Conservation (phyloP, 2,329 filamentous ascomycete genomes). For the Fusarium sublunatum region DNA sequence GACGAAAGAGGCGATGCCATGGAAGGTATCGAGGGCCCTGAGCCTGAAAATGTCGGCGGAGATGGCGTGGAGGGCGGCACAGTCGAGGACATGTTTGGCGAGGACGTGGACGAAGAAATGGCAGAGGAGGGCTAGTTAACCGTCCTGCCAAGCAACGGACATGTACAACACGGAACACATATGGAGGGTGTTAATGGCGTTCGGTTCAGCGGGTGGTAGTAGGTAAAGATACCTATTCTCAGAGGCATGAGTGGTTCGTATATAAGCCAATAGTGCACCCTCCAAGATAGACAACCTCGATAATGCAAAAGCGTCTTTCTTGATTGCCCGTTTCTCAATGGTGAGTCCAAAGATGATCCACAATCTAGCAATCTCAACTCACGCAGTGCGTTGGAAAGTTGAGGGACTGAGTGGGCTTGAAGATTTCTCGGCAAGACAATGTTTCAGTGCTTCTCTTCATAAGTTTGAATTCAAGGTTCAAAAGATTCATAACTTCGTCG, state of each 20-base stretch:
- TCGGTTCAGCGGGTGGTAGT: constrained; percentile 9
- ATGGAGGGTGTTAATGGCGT: constrained; percentile 38
- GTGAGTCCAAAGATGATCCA: neutral
- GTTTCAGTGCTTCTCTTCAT: no score
- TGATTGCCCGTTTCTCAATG: neutral
- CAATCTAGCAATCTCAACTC: neutral
- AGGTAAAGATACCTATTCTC: constrained; percentile 15
- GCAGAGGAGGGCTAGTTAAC: constrained; percentile 54
- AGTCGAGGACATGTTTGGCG: constrained; percentile 66
- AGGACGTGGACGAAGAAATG: constrained; percentile 68
- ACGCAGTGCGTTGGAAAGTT: no score
- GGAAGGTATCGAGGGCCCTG: constrained; percentile 59
- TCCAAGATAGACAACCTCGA: neutral
- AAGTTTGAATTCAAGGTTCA: no score
- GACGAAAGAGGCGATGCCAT: constrained; percentile 61
- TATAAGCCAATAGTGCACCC: neutral
- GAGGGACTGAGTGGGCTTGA: no score
- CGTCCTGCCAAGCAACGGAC: constrained; percentile 11
- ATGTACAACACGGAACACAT: constrained; percentile 10
- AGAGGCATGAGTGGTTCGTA: neutral
- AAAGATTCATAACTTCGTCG: no score
- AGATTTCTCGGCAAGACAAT: no score
- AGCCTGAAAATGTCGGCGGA: constrained; percentile 57
- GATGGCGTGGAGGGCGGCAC: constrained; percentile 63
- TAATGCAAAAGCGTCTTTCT: neutral